Conservation (phyloP, 805 yeast species). For the Saccharomyces jurei region DNA sequence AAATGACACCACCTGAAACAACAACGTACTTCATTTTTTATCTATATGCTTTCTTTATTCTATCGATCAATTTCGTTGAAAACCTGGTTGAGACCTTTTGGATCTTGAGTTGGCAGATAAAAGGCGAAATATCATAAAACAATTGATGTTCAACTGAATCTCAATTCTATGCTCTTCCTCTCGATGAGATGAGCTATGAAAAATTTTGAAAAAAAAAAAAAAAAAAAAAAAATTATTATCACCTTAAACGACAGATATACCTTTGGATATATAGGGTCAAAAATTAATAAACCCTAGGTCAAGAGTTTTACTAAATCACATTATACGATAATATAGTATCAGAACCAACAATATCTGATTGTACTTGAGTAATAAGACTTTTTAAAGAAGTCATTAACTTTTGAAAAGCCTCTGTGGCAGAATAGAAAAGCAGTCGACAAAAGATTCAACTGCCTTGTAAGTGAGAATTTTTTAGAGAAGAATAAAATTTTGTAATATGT, state of each 20-base stretch:
- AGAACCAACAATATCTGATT: neutral
- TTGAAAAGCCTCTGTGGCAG: neutral
- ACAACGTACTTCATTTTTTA: conserved; percentile 90
- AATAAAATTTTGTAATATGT: neutral
- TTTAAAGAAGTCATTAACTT: neutral
- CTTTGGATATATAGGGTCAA: neutral
- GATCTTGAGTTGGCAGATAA: neutral
- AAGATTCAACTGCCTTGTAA: no score
- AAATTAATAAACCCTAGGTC: neutral
- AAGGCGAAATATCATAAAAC: neutral
- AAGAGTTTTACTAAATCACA: neutral
- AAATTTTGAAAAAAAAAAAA: neutral
- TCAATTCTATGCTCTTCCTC: neutral
- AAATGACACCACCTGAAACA: conserved; percentile 98
- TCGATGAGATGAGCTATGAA: neutral
- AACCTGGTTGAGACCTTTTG: neutral
- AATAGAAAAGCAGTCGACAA: neutral
- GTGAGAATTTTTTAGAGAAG: neutral
- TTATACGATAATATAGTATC: neutral
- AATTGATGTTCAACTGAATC: neutral
- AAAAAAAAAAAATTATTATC: neutral
- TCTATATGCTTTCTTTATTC: neutral
- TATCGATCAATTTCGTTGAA: neutral
- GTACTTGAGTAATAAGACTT: neutral
- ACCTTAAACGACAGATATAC: neutral